phyloP scores from a whole-genome alignment of 2,329 filamentous ascomycete species.

The Diaporthe vexans region DNA sequence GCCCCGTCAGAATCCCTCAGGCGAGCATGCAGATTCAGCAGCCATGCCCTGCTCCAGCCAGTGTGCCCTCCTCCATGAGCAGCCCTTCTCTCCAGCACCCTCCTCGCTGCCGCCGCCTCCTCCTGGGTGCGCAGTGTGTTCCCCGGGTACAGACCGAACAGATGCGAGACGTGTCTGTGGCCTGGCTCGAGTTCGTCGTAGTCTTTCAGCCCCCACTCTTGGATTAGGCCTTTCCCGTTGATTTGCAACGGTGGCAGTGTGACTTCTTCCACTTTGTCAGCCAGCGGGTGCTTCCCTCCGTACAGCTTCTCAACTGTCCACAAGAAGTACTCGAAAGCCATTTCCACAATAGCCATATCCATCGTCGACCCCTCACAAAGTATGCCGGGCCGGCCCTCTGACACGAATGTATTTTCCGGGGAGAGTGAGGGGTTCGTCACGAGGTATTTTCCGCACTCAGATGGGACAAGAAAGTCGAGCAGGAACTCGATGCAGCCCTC shows the following conservation, averaged over 20 bases:
- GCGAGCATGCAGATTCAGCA: slow-evolving; percentile 63
- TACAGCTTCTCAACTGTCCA: slow-evolving; percentile 45
- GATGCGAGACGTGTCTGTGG: slow-evolving; percentile 65
- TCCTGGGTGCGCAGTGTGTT: slow-evolving; percentile 50
- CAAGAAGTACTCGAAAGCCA: slow-evolving; percentile 46
- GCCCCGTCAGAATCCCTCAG: slow-evolving; percentile 55
- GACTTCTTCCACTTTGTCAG: slow-evolving; percentile 43
- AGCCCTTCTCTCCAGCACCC: slow-evolving; percentile 48
- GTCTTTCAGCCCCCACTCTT: slow-evolving; percentile 56
- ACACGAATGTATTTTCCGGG: slow-evolving; percentile 51
- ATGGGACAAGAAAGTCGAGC: slow-evolving; percentile 47
- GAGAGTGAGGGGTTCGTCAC: slow-evolving; percentile 53
- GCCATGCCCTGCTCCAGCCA: slow-evolving; percentile 66
- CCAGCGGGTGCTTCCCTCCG: slow-evolving; percentile 22
- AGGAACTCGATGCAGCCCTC: slow-evolving; percentile 50
- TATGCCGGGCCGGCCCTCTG: slow-evolving; percentile 54
- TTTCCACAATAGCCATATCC: slow-evolving; percentile 59
- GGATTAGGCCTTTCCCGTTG: slow-evolving; percentile 55
- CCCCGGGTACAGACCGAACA: slow-evolving; percentile 64
- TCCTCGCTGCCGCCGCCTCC: slow-evolving; percentile 48
- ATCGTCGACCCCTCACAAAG: slow-evolving; percentile 61
- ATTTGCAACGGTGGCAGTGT: slow-evolving; percentile 46
- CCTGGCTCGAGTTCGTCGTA: slow-evolving; percentile 59
- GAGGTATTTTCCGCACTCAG: slow-evolving; percentile 44
- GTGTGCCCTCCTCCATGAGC: slow-evolving; percentile 60